Conservation (phyloP, 345 rosid genomes). For the Geranium brycei region DNA sequence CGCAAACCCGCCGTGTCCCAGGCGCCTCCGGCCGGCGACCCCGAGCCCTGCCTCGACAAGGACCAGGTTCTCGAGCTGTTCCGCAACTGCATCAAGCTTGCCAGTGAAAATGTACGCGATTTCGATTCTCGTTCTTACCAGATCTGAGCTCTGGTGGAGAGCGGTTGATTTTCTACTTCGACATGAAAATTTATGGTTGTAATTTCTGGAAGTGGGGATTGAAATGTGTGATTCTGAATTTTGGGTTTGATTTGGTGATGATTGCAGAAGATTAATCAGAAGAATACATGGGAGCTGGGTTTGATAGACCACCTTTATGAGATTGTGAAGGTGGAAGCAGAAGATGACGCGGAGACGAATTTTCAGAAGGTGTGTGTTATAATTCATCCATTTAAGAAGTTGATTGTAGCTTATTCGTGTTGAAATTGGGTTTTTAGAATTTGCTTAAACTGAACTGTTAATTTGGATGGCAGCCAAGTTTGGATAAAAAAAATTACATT, state of each 20-base stretch:
- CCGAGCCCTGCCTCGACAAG: slow-evolving; percentile 53
- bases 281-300: slow-evolving; percentile 81
- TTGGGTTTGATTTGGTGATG: background rate
- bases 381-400: background rate
- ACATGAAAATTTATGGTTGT: too few relatives aligned
- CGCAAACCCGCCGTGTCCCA: slow-evolving; percentile 35
- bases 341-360: slow-evolving; percentile 55
- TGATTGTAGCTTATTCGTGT: background rate
- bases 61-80: slow-evolving; percentile 75
- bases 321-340: slow-evolving; percentile 81
- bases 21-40: slow-evolving; percentile 15
- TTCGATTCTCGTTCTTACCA: background rate
- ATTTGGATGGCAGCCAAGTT: background rate
- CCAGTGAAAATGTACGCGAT: slow-evolving; percentile 68
- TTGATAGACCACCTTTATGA: slow-evolving; percentile 77
- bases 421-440: too few relatives aligned
- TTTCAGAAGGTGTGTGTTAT: slow-evolving; percentile 62
- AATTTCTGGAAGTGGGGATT: too few relatives aligned
- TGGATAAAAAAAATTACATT: too few relatives aligned
- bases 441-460: background rate
- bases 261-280: slow-evolving; percentile 73
- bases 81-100: slow-evolving; percentile 89
- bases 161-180: background rate
- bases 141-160: background rate
- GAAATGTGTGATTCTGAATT: background rate